Evolutionary conservation across 2,329 filamentous ascomycete genomes (phyloP).

Genomic region (Pyricularia sp.): DNA sequence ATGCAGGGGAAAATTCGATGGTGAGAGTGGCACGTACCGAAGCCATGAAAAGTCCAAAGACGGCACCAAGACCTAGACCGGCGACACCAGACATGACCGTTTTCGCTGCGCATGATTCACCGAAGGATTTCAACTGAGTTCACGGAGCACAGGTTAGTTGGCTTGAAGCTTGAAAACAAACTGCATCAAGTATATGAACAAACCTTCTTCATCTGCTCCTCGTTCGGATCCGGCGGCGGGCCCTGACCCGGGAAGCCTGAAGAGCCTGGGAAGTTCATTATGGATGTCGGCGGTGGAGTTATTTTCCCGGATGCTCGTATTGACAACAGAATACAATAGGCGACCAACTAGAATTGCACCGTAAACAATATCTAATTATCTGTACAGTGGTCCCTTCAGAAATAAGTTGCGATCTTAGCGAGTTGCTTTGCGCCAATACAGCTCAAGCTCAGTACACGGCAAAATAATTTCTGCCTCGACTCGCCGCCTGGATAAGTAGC

Average conservation of each 20-base stretch:
- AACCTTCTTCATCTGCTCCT: conserved; percentile 35
- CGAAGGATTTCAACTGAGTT: neutral
- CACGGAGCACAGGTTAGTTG: neutral
- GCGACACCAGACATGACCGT: conserved; percentile 80
- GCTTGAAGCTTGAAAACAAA: neutral
- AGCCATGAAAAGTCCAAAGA: conserved; percentile 97
- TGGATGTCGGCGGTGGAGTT: neutral
- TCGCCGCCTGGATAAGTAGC: neutral
- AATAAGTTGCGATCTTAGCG: neutral
- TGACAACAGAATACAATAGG: neutral
- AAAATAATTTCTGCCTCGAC: conserved; percentile 5
- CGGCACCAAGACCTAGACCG: conserved; percentile 85
- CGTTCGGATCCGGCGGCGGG: conserved; percentile 22
- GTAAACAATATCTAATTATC: neutral
- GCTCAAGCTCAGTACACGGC: neutral
- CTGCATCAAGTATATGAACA: conserved; percentile 1
- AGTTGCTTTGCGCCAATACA: neutral
- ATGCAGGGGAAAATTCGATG: neutral
- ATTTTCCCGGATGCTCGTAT: neutral
- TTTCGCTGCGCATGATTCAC: conserved; percentile 79
- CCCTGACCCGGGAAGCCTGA: conserved; percentile 7
- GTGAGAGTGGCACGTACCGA: conserved; percentile 45
- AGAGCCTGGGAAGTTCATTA: conserved; percentile 27
- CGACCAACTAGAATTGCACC: neutral
- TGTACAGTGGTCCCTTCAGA: neutral